A percentile compares a stretch with the other conserved stretches of the same genome.
Evolutionary conservation across 2,329 filamentous ascomycete species (phyloP).

Genomic region (Alternaria sp.): DNA sequence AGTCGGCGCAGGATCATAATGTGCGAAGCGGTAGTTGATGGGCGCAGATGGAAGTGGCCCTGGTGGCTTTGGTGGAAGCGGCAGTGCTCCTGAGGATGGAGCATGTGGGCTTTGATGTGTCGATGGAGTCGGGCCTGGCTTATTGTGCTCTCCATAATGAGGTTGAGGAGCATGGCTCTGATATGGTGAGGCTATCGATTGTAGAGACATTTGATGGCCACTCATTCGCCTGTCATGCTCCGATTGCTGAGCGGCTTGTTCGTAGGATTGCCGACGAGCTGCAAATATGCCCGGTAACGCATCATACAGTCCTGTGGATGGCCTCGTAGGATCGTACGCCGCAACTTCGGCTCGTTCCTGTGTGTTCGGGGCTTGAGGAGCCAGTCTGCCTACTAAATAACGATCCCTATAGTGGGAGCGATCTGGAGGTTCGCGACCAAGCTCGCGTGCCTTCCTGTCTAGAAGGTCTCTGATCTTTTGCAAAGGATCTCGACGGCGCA

Average conservation of each 20-base stretch:
- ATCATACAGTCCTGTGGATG: constrained; percentile 36
- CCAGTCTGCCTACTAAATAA: constrained; percentile 1
- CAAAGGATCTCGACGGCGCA: constrained; percentile 39
- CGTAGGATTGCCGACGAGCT: constrained; percentile 38
- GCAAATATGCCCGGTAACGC: constrained; percentile 32
- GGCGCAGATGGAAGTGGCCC: constrained; percentile 37
- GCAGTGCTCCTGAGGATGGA: constrained; percentile 30
- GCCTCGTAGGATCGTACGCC: constrained; percentile 37
- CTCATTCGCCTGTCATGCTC: constrained; percentile 42
- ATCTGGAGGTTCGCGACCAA: constrained; percentile 30
- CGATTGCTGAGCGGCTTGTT: constrained; percentile 37
- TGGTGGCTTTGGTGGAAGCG: constrained; percentile 45
- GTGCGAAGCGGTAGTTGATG: constrained; percentile 48
- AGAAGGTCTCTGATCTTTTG: constrained; percentile 39
- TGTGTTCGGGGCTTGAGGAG: constrained; percentile 4
- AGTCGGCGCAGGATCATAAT: constrained; percentile 47
- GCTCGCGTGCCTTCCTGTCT: constrained; percentile 37
- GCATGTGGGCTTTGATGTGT: constrained; percentile 47
- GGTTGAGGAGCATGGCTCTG: constrained; percentile 37
- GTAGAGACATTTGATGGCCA: constrained; percentile 38
- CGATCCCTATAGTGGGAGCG: constrained; percentile 25
- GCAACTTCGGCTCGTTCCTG: constrained; percentile 33
- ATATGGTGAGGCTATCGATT: constrained; percentile 35
- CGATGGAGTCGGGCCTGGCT: constrained; percentile 28
- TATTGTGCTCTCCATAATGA: constrained; percentile 35